A percentile compares a stretch with the other conserved stretches of the same genome.
phyloP scores from a whole-genome alignment of 1,284 basidiomycete genomes.

The Tranzscheliella williamsii region DNA sequence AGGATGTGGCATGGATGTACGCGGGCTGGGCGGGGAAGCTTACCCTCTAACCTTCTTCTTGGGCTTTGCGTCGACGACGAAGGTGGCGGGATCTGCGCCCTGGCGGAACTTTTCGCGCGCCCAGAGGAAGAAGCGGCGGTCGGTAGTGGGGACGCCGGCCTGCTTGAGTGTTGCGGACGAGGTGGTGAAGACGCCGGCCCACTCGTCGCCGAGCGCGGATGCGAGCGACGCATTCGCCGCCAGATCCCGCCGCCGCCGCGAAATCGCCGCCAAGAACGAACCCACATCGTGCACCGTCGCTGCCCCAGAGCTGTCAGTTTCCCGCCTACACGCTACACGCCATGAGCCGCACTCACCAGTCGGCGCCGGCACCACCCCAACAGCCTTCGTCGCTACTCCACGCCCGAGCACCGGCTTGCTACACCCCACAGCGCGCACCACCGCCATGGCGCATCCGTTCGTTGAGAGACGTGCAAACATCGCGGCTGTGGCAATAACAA shows the following conservation, averaged over 20 bases:
- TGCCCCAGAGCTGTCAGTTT: too few relatives aligned
- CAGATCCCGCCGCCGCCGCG: conserved; percentile 71
- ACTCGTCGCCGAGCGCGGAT: conserved; percentile 63
- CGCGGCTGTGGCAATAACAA: too few relatives aligned
- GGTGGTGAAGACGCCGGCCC: conserved; percentile 72
- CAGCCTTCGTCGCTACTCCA: background rate
- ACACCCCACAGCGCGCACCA: too few relatives aligned
- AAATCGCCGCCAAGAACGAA: conserved; percentile 73
- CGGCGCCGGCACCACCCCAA: background rate
- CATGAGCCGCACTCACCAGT: too few relatives aligned
- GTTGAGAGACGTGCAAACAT: too few relatives aligned
- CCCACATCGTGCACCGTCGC: conserved; percentile 10
- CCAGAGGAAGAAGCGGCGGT: conserved; percentile 78
- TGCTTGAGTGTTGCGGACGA: conserved; percentile 69
- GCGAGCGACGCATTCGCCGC: conserved; percentile 52
- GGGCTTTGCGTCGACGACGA: conserved; percentile 70
- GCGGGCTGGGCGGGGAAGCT: conserved; percentile 1
- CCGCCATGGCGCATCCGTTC: too few relatives aligned
- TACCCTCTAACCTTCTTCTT: conserved; percentile 73
- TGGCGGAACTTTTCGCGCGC: conserved; percentile 76
- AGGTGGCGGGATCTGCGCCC: conserved; percentile 67
- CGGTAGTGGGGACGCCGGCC: conserved; percentile 70
- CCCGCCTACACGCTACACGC: too few relatives aligned
- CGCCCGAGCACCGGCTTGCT: too few relatives aligned
- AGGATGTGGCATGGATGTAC: background rate